Percentiles rank a stretch among this genome's conserved stretches.
phyloP scores from a whole-genome alignment of 192 early-diverging fungal genomes.

The Geosiphon pyriformis region DNA sequence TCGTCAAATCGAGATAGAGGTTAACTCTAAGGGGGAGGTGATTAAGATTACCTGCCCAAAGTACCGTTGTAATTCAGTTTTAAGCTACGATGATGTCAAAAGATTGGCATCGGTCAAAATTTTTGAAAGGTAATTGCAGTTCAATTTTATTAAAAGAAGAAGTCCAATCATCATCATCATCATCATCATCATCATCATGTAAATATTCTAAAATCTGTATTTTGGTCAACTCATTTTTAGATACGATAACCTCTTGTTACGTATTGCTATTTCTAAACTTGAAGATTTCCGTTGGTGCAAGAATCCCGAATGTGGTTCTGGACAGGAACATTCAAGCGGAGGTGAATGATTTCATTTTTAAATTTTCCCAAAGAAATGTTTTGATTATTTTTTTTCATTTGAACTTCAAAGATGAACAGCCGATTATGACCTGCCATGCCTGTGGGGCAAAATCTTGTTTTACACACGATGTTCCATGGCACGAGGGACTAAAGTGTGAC shows the following conservation, averaged over 20 bases:
- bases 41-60: conserved; percentile 9
- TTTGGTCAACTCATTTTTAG: neutral
- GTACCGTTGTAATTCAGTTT: neutral
- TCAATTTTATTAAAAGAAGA: conserved; percentile 1
- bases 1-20: conserved; percentile 6
- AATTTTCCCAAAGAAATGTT: neutral
- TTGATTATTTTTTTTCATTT: neutral
- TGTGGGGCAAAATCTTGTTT: conserved; percentile 15
- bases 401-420: neutral
- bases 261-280: conserved; percentile 6
- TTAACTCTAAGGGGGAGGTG: conserved; percentile 11
- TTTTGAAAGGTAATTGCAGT: conserved; percentile 12
- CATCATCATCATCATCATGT: neutral
- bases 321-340: conserved; percentile 16
- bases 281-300: conserved; percentile 21
- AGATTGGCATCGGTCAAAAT: conserved; percentile 1
- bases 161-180: neutral
- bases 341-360: neutral
- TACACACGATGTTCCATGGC: conserved; percentile 21
- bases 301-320: conserved; percentile 13
- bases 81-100: conserved; percentile 6
- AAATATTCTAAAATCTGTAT: neutral
- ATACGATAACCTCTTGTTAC: conserved; percentile 2
- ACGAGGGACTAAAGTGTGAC: neutral
- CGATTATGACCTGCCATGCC: conserved; percentile 15